These are phyloP conservation scores for Talaromyces sp. DNA, from an alignment of 2,329 filamentous ascomycete genomes.

Conservation along the genomic window DNA sequence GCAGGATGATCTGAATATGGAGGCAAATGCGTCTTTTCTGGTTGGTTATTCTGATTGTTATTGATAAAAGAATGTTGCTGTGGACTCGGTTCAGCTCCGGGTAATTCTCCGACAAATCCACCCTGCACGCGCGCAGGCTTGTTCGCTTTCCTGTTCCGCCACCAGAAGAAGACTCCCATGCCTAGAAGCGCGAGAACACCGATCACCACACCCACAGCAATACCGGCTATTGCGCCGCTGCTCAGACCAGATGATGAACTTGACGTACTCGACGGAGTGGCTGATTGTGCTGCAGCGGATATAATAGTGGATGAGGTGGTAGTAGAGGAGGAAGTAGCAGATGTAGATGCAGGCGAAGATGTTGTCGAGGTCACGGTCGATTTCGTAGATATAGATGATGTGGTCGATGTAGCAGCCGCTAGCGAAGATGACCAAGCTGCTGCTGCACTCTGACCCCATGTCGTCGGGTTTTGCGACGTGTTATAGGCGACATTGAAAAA, in stretches of 20 bases:
- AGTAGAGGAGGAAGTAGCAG: not conserved
- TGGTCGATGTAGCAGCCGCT: not conserved
- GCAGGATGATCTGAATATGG: not conserved
- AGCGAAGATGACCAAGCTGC: not conserved
- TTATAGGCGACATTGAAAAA: conserved; percentile 11
- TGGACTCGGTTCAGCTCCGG: not conserved
- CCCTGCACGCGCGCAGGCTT: not conserved
- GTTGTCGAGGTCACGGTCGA: not conserved
- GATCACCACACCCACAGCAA: conserved; percentile 2
- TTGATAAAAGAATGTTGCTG: not conserved
- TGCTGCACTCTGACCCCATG: conserved; percentile 1
- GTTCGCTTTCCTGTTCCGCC: not conserved
- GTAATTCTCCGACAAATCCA: not conserved
- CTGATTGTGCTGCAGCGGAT: not conserved
- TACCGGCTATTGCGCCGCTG: conserved; percentile 11
- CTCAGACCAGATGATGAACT: conserved; percentile 10
- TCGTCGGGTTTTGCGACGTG: not conserved
- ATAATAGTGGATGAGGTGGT: not conserved
- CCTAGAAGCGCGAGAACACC: not conserved
- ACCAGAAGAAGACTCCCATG: conserved; percentile 5
- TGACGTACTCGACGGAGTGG: not conserved
- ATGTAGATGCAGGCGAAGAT: not conserved
- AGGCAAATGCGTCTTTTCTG: not conserved
- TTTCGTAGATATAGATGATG: not conserved
- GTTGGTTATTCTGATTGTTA: not conserved